Base-by-base conservation (phyloP, 306 rosid genomes). In the Pyrus pyrifolia region DNA sequence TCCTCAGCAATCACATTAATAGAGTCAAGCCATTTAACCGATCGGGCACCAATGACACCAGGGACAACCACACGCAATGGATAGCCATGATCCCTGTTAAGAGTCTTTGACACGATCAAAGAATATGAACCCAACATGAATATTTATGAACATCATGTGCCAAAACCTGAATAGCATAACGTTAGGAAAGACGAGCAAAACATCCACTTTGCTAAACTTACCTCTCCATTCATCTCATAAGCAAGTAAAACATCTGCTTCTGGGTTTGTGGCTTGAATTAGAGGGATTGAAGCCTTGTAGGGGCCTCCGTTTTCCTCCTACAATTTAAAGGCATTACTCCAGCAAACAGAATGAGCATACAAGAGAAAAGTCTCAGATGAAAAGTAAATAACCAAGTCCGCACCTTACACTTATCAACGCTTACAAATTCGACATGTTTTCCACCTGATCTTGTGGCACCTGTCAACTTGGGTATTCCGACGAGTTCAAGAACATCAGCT, bases 261-360 rank as follows among this genome's bases (percentile, higher is more conserved):
- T 18, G 97, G 97, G 76, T 87, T 92, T 74, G 98, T 83, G 61
- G 98, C 98, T 84, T 92, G 97, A 80, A 72, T 85, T 23, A 95
- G 89, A 61, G 98, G 97, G 85, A 95, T 92, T 45, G 97, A 95
- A 78, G 96, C 97, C 88, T 90, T 92, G 85, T 95, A 95, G 31
- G 98, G 98, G 21, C 98, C 98, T 81, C 97, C 97, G 33, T 88
- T 92, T 82, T 95, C 98, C 84, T 95, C 97, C 97, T 92, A 81
- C n/a, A 72, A 35, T 51, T 49, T 68, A 70, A 38, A 62, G 72
- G 57, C 71, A 65, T 76, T 61, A 17, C 23, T 40, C 68, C 74
- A 85, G 72, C 11, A 10, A 29, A 18, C 46, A 45, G 68, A 77
- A 72, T 17, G 11, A 38, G 29, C 2, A 59, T 13, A 33, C 40